These are phyloP conservation scores for Plasmodium gallinaceum DNA, from an alignment of 169 alveolate genomes.

Conservation along the genomic window DNA sequence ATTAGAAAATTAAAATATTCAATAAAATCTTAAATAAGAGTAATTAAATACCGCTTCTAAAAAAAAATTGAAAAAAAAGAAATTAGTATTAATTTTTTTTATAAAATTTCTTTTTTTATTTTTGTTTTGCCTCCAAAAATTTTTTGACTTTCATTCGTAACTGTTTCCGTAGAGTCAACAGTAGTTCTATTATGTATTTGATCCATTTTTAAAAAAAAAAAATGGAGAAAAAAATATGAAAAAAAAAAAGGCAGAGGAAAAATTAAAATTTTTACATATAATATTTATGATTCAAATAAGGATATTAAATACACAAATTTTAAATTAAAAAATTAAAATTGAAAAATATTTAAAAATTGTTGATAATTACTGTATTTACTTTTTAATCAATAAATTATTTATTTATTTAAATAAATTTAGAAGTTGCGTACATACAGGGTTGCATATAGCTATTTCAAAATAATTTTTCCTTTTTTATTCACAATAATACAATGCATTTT, in stretches of 20 bases:
- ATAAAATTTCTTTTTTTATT: not conserved
- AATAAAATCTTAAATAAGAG: not conserved
- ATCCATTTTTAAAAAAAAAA: conserved; percentile 35
- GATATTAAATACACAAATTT: too few species aligned
- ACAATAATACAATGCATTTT: too few species aligned
- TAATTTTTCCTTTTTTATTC: not conserved
- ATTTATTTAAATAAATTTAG: too few species aligned
- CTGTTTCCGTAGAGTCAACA: conserved; percentile 11
- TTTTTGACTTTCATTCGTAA: conserved; percentile 24
- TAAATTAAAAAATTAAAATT: too few species aligned
- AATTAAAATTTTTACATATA: too few species aligned
- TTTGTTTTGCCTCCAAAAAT: conserved; percentile 54
- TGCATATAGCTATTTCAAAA: not conserved
- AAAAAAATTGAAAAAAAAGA: conserved; percentile 8
- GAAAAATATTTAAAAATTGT: too few species aligned
- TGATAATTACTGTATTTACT: too few species aligned
- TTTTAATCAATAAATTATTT: too few species aligned
- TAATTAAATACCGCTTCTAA: conserved; percentile 44
- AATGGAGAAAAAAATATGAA: not conserved
- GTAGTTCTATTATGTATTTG: conserved; percentile 1
- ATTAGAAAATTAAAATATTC: not conserved
- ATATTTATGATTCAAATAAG: too few species aligned
- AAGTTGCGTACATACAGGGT: not conserved
- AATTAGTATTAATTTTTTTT: not conserved
- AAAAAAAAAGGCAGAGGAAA: not conserved